Evolutionary conservation across 768 basidiomycete species (phyloP), one percentile per base, ranked within the genome.

Genomic region (Mycena crocata): DNA sequence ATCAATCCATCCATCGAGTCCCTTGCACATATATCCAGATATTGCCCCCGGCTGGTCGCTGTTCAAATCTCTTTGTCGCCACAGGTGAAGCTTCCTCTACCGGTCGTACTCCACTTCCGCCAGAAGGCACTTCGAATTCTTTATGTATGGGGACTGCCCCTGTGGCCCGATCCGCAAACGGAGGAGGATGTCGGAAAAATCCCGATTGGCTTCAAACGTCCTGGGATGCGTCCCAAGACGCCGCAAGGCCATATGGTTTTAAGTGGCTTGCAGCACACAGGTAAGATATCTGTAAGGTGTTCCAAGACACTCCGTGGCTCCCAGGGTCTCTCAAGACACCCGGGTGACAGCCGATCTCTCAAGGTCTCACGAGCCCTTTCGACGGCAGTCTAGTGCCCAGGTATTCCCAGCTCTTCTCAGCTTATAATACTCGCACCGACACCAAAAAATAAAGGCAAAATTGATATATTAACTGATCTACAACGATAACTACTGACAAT

Each of bases 181-280:
- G n/a, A n/a, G n/a, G n/a, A n/a, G n/a, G n/a, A n/a, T 35, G 50
- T 52, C 50, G 50, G 50, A 35, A 52, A 52, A 52, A 52, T 52
- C 32, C 21, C 26, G 34, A 23, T 35, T 34, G 21, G 50, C 50
- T 52, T 52, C 6, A 24, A 52, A 52, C 34, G 32, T 35, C 50
- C 15, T 52, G 28, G 50, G 23, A 52, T 4, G 50, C n/a, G 32
- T 52, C 28, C n/a, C 50, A 52, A 30, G 50, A 52, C 34, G 50
- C 15, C 34, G 6, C 34, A 52, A 37, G 50, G 50, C 24, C 50
- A 52, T 52, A 52, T 35, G 50, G 50, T 52, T 52, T 52, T 52
- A 10, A 35, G 50, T 34, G 50, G n/a, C 50, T 52, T 52, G 50
- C 34, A 52, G 15, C 50, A 30, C 50, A 50, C 19, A 50, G 49